A percentile compares a stretch with the other conserved stretches of the same genome.
Conservation (phyloP, 352 stramenopile genomes). For the Globisporangium echinulatum region DNA sequence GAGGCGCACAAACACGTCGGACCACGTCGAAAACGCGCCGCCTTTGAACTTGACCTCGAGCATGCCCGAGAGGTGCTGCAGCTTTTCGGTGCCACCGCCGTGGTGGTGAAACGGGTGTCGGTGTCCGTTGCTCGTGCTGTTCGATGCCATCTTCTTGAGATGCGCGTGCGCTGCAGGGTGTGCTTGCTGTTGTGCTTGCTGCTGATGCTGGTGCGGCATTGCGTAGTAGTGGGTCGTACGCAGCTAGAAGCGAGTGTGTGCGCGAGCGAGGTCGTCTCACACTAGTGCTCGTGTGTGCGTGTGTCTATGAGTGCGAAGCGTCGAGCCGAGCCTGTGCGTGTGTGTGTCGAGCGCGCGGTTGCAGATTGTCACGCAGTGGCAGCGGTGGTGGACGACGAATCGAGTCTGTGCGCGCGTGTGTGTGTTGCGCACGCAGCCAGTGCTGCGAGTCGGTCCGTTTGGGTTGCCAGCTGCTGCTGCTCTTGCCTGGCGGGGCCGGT, state of each 20-base stretch:
- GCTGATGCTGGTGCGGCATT: slow-evolving; percentile 1
- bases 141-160: slow-evolving; percentile 13
- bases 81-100: slow-evolving; percentile 6
- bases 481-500: background rate
- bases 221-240: background rate
- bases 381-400: background rate
- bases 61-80: slow-evolving; percentile 17
- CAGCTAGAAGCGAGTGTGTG: background rate
- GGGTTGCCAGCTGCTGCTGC: background rate
- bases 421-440: background rate
- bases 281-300: background rate
- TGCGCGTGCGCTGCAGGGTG: background rate
- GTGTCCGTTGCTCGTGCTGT: background rate
- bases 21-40: slow-evolving; percentile 23
- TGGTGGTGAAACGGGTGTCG: background rate
- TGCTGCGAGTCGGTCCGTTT: background rate
- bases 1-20: slow-evolving; percentile 22
- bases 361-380: background rate
- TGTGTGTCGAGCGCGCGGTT: background rate
- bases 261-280: background rate
- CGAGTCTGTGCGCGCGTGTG: background rate
- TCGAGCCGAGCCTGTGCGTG: background rate
- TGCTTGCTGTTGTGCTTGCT: background rate
- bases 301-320: background rate
- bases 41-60: slow-evolving; percentile 27